Evolutionary conservation across 2,329 filamentous ascomycete species (phyloP), one percentile per base, ranked within the genome.

Genomic region (Calycina herbarum): DNA sequence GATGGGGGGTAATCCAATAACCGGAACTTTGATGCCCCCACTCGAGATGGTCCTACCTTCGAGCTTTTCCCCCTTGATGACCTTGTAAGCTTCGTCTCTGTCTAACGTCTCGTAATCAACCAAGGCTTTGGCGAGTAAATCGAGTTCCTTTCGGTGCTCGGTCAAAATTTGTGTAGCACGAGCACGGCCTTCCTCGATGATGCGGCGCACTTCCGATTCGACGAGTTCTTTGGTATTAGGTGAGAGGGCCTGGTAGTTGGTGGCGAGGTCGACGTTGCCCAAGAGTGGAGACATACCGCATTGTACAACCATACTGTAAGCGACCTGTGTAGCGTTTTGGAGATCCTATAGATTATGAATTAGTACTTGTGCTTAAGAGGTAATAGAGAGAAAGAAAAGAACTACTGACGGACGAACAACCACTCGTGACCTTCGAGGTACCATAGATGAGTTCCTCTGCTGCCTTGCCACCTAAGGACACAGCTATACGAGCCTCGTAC

Each of bases 51-150:
- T 79, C 67, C 92, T 91, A 57, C 86, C 85, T 0, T 88, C 83
- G 45, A 99, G 81, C 75, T 91, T 89, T 79, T 97, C 93, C 42
- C 95, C 95, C 62, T 86, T 87, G 69, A 99, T 89, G 5, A 98
- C 92, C 81, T 91, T 92, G 77, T 94, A 88, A 69, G 98, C 96
- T 78, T 99, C 95, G 2, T 90, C 88, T 77, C 90, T 91, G 77
- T 91, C 90, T 61, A 99, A 81, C 0, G 93, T 97, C 82, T 99
- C 95, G 78, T 97, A 98, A 78, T 97, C 89, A 40, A 99, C 88
- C 10, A 99, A 84, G 5, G 94, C 95, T 74, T 94, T 89, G 33
- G 95, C 94, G 10, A 99, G 82, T 11, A 92, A 82, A 73, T 99
- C 94, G 7, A 99, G 85, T 77, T 97, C 94, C 66, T 90, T 89